A percentile compares a stretch with the other conserved stretches of the same genome.
Evolutionary conservation across 208 protist species (phyloP).

Genomic region (Strigomonas oncopelti): DNA sequence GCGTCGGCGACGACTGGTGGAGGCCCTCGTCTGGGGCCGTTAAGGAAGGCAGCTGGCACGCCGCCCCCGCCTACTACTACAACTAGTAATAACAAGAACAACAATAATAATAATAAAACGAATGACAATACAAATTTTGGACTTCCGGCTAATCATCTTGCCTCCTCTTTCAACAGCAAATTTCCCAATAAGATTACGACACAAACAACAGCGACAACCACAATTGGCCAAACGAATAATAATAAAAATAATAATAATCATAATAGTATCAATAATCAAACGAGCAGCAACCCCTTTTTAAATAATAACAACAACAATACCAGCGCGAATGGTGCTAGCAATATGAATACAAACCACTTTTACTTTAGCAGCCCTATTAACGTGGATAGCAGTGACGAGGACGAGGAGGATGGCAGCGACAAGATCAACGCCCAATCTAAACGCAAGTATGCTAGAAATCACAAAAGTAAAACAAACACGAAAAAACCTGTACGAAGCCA

Average conservation of each 20-base stretch:
- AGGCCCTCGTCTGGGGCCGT: too few species aligned
- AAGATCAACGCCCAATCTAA: too few species aligned
- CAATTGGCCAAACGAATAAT: background rate
- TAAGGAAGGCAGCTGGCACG: background rate
- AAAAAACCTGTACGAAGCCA: too few species aligned
- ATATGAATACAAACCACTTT: background rate
- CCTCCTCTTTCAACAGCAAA: background rate
- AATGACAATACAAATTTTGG: slow-evolving; percentile 1
- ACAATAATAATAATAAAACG: slow-evolving; percentile 10
- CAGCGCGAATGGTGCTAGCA: background rate
- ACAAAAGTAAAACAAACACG: background rate
- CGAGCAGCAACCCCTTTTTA: background rate
- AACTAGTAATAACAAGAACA: slow-evolving; percentile 10
- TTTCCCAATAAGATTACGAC: background rate
- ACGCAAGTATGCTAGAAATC: too few species aligned
- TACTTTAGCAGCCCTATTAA: background rate
- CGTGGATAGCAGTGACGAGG: background rate
- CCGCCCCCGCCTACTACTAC: background rate
- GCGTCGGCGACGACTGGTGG: too few species aligned
- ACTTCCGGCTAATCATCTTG: background rate
- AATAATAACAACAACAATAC: background rate
- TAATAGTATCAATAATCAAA: background rate
- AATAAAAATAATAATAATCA: slow-evolving; percentile 3
- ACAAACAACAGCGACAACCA: background rate
- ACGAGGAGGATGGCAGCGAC: background rate